Evolutionary conservation across 163 green algal genomes (phyloP).

Genomic region (Scenedesmus sp.): DNA sequence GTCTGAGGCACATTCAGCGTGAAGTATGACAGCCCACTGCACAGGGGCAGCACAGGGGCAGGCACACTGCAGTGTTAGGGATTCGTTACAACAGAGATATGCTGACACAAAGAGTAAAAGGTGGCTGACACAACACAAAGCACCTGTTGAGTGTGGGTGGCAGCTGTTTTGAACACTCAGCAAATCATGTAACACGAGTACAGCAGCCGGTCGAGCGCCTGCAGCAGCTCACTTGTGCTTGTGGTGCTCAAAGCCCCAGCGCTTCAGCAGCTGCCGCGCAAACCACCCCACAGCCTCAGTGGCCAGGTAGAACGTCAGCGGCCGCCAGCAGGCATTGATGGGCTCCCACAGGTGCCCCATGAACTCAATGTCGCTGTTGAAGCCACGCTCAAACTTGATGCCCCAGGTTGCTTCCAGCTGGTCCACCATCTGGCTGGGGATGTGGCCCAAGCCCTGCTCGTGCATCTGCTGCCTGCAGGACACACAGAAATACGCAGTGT

Average conservation of each 20-base stretch:
- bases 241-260: slow-evolving; percentile 49
- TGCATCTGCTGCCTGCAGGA: slow-evolving; percentile 46
- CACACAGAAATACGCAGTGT: not conserved
- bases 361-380: slow-evolving; percentile 47
- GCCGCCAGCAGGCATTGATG: slow-evolving; percentile 36
- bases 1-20: slow-evolving; percentile 22
- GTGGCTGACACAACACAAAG: not conserved
- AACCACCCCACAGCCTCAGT: slow-evolving; percentile 47
- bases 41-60: not conserved
- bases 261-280: slow-evolving; percentile 39
- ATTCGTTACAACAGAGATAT: not conserved
- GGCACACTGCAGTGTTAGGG: too few relatives aligned
- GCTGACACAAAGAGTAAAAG: not conserved
- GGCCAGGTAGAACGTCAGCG: slow-evolving; percentile 49
- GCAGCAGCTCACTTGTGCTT: slow-evolving; percentile 39
- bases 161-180: too few relatives aligned
- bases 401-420: slow-evolving; percentile 45
- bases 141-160: too few relatives aligned
- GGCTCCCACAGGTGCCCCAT: slow-evolving; percentile 59
- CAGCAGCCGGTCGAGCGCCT: not conserved
- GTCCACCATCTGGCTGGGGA: slow-evolving; percentile 41
- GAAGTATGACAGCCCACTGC: slow-evolving; percentile 52
- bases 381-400: slow-evolving; percentile 42
- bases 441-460: slow-evolving; percentile 1
- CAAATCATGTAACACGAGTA: not conserved